Evolutionary conservation across 805 yeast genomes (phyloP), one percentile per base, ranked within the genome.

Genomic region (Candida sakaeoensis): DNA sequence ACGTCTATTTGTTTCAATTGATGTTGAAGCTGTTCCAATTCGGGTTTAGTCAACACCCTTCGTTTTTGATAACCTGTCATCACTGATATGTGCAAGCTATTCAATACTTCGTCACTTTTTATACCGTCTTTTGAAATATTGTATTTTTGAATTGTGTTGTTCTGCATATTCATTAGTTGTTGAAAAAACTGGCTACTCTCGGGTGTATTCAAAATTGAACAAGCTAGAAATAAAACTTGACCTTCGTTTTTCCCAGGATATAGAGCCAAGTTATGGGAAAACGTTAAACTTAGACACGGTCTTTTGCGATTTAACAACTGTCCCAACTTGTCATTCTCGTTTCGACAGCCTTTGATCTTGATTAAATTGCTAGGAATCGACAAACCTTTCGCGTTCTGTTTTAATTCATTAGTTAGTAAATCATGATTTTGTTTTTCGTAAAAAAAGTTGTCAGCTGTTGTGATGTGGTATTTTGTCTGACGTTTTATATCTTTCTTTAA

Each of bases 391-490:
- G 25, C 3, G 17, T 15, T n/a, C 8, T 13, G 7, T 5, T 25
- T 5, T 4, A 34, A 34, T 5, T 8, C 4, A 17, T 21, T 16
- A 4, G 25, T 3, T 17, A 24, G 4, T 14, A 9, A 21, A 16
- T 23, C 21, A 14, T 33, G 28, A 5, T 9, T 5, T 15, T 10
- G 9, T 22, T 12, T n/a, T 3, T 13, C 17, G 10, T 9, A 34
- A 13, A 13, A 4, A 12, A 34, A 34, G 6, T 9, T 6, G 16
- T 29, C 29, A 27, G 23, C 34, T 34, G 23, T 14, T 12, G 37
- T 38, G 9, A 38, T 38, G n/a, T 42, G 45, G 26, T 21, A 29
- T 18, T 34, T 28, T 4, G 40, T 19, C 3, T 30, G 15, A 19
- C 40, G 26, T 22, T 18, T 29, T 22, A 19, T 2, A 29, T 39